Percentiles rank a stretch among this genome's conserved stretches.
Evolutionary conservation across 805 yeast genomes (phyloP).

Genomic region (Ogataea paraovalis): DNA sequence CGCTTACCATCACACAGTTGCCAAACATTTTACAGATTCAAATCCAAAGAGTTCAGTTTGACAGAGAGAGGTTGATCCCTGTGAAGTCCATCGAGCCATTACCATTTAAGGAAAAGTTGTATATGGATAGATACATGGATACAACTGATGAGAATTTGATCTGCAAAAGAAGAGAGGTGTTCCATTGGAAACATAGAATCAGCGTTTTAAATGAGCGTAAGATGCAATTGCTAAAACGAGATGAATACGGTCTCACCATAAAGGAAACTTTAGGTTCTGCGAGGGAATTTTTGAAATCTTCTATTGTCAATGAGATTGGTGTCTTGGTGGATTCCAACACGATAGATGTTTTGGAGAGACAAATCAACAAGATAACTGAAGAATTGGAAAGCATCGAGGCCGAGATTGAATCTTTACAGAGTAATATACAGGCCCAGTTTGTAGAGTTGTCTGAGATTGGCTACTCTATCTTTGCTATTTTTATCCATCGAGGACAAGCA

Average conservation of each 20-base stretch:
- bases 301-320: slow-evolving; percentile 33
- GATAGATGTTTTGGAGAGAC: slow-evolving; percentile 42
- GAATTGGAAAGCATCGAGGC: slow-evolving; percentile 38
- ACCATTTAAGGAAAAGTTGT: slow-evolving; percentile 71
- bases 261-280: slow-evolving; percentile 55
- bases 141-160: slow-evolving; percentile 57
- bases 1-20: slow-evolving; percentile 62
- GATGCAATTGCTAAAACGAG: slow-evolving; percentile 38
- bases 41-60: slow-evolving; percentile 90
- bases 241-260: slow-evolving; percentile 47
- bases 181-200: slow-evolving; percentile 59
- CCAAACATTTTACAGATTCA: slow-evolving; percentile 89
- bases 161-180: slow-evolving; percentile 51
- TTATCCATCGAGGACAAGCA: slow-evolving; percentile 94
- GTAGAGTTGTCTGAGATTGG: slow-evolving; percentile 57
- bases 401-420: slow-evolving; percentile 42
- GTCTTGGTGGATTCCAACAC: slow-evolving; percentile 42
- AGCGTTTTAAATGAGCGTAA: slow-evolving; percentile 40
- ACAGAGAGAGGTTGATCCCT: slow-evolving; percentile 64
- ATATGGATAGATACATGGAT: slow-evolving; percentile 82
- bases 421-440: slow-evolving; percentile 56
- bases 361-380: slow-evolving; percentile 43
- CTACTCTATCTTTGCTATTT: slow-evolving; percentile 83
- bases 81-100: slow-evolving; percentile 81
- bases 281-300: slow-evolving; percentile 48